A percentile compares a stretch with the other conserved stretches of the same genome.
Evolutionary conservation across 2,329 filamentous ascomycete species (phyloP).

Genomic region (Berkeleyomyces rouxiae): DNA sequence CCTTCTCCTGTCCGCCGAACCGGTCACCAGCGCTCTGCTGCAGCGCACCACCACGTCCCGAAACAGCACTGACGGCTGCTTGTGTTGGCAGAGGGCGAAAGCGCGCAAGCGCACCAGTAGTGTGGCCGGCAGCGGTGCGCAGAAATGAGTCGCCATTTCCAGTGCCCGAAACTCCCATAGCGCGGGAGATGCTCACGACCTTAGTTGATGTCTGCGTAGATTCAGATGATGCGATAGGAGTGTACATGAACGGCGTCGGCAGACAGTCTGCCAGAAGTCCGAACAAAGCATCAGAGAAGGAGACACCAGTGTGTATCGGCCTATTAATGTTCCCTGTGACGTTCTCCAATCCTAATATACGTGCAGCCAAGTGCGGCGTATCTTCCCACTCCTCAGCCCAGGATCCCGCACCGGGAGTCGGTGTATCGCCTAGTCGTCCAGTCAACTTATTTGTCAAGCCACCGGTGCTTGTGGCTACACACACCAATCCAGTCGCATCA

Average conservation of each 20-base stretch:
- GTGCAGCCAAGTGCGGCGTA: constrained; percentile 21
- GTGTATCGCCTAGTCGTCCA: constrained; percentile 73
- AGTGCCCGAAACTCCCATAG: constrained; percentile 53
- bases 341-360: constrained; percentile 15
- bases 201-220: constrained; percentile 19
- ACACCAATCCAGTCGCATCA: constrained; percentile 58
- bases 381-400: constrained; percentile 76
- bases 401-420: constrained; percentile 67
- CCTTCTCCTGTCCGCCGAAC: constrained; percentile 62
- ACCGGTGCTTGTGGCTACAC: constrained; percentile 50
- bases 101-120: constrained; percentile 54
- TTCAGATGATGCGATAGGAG: constrained; percentile 17
- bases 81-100: constrained; percentile 39
- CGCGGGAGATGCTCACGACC: constrained; percentile 19
- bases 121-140: constrained; percentile 52
- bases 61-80: constrained; percentile 43
- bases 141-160: constrained; percentile 85
- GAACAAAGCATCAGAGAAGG: constrained; percentile 28
- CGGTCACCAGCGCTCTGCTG: constrained; percentile 56
- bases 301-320: constrained; percentile 16
- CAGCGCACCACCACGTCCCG: constrained; percentile 56
- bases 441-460: constrained; percentile 81
- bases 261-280: constrained; percentile 43
- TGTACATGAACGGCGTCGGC: constrained; percentile 30
- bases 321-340: constrained; percentile 18